Evolutionary conservation across 2,329 filamentous ascomycete species (phyloP), one percentile per base, ranked within the genome.

Genomic region (Dryadomyces quercus-mongolicae): DNA sequence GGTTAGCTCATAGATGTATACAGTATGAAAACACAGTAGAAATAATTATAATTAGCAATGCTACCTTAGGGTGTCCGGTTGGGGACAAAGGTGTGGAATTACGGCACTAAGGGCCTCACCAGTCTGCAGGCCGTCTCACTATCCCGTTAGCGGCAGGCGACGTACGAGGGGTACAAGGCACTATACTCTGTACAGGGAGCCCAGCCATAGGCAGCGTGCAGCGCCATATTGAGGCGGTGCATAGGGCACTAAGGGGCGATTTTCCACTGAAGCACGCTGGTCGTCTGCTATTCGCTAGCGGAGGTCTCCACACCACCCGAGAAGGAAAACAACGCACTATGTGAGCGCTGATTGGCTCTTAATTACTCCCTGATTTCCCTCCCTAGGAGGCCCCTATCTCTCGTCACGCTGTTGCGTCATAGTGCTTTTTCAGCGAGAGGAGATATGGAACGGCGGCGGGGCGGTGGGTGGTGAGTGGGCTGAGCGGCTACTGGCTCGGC

Each of bases 41-140:
- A 40, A n/a, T 13, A 13, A 7, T 1, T 18, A 2, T 38, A 12
- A 21, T 20, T 51, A 43, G 38, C 49, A 40, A 13, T 31, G 49
- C 25, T 31, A 31, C 25, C 25, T 31, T 31, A 8, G 31, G 36
- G 49, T 38, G 36, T 31, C 49, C 20, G 21, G 21, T 43, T 42
- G 49, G 18, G 20, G 18, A 10, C 16, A 44, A 3, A 9, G 16
- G 12, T 44, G 16, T 44, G 42, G 13, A 44, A 38, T 20, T 38
- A 18, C 22, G 44, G 51, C 51, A 45, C 51, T 53, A 53, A 20
- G 12, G 18, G 12, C 34, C 40, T n/a, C 16, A 47, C 40, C 16
- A 43, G 16, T 42, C 44, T 42, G 44, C 45, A 51, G 12, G 46
- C 36, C 45, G 51, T 53, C 51, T 53, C 51, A 53, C 51, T 42